Evolutionary conservation across 2,329 filamentous ascomycete genomes (phyloP).

Genomic region (Chalaropsis thielavioides): DNA sequence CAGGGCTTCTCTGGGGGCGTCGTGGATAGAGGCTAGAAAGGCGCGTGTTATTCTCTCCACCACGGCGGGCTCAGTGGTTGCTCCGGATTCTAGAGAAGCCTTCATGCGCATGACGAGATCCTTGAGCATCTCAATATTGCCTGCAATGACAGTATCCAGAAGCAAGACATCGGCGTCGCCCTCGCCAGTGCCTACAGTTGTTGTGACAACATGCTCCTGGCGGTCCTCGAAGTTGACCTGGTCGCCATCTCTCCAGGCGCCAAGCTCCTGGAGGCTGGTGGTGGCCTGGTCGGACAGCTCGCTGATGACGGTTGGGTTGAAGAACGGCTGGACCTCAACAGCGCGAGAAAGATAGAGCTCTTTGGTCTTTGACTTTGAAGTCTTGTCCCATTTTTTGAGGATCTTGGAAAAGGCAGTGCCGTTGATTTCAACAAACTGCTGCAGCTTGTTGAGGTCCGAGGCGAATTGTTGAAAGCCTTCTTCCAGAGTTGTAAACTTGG

Average conservation of each 20-base stretch:
- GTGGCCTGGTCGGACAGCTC: slow-evolving; percentile 94
- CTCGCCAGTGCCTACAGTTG: slow-evolving; percentile 61
- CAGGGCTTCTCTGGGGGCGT: slow-evolving; percentile 64
- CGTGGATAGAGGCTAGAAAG: slow-evolving; percentile 78
- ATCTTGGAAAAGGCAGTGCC: slow-evolving; percentile 98
- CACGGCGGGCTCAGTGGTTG: slow-evolving; percentile 38
- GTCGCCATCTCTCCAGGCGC: slow-evolving; percentile 93
- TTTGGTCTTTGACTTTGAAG: slow-evolving; percentile 95
- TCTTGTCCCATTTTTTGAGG: slow-evolving; percentile 99
- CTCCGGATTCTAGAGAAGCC: slow-evolving; percentile 38
- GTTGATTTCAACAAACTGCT: slow-evolving; percentile 98
- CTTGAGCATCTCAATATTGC: slow-evolving; percentile 60
- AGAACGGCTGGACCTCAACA: slow-evolving; percentile 94
- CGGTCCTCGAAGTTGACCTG: slow-evolving; percentile 64
- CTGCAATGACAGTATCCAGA: slow-evolving; percentile 70
- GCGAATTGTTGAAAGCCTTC: slow-evolving; percentile 97
- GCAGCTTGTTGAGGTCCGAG: slow-evolving; percentile 89
- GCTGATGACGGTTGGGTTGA: slow-evolving; percentile 93
- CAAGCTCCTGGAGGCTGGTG: slow-evolving; percentile 85
- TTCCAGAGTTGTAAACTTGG: slow-evolving; percentile 86
- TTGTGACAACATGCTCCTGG: slow-evolving; percentile 49
- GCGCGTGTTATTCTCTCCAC: slow-evolving; percentile 73
- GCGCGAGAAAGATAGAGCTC: slow-evolving; percentile 91
- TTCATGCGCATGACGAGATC: slow-evolving; percentile 69
- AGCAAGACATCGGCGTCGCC: slow-evolving; percentile 80